Evolutionary conservation across 768 basidiomycete species (phyloP).

Genomic region (Tricholomella constricta): DNA sequence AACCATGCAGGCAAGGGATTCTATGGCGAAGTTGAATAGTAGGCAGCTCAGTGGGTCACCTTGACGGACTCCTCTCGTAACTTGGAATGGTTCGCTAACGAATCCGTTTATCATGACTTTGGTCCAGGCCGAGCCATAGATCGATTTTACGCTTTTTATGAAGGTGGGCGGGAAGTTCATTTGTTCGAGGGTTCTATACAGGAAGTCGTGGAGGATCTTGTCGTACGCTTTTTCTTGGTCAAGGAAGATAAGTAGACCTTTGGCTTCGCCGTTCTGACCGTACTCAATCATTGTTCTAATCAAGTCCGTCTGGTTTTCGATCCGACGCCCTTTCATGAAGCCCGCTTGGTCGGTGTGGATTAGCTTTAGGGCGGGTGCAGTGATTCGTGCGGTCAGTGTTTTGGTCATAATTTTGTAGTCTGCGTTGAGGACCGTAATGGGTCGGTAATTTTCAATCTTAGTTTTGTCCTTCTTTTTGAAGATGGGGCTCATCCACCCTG

Average conservation of each 20-base stretch:
- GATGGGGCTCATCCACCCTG: conserved; percentile 9
- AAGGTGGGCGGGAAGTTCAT: too few species aligned
- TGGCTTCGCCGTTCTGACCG: not conserved
- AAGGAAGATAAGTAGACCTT: too few species aligned
- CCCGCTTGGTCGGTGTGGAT: conserved; percentile 1
- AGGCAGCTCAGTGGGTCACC: conserved; percentile 42
- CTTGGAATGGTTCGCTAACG: conserved; percentile 13
- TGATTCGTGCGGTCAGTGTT: not conserved
- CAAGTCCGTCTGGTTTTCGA: not conserved
- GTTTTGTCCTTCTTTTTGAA: conserved; percentile 4
- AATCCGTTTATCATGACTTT: conserved; percentile 17
- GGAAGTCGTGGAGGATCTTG: too few species aligned
- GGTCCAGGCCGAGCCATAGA: conserved; percentile 17
- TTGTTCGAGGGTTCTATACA: too few species aligned
- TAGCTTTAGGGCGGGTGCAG: not conserved
- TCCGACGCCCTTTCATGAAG: not conserved
- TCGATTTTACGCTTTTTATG: conserved; percentile 11
- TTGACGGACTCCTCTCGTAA: conserved; percentile 22
- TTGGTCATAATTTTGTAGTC: conserved; percentile 11
- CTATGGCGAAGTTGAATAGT: conserved; percentile 39
- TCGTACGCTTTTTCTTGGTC: too few species aligned
- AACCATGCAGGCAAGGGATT: too few species aligned
- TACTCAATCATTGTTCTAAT: not conserved
- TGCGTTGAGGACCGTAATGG: too few species aligned
- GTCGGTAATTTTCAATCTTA: too few species aligned